phyloP scores from a whole-genome alignment of 1,284 basidiomycete genomes.

The Anthracocystis setariae region DNA sequence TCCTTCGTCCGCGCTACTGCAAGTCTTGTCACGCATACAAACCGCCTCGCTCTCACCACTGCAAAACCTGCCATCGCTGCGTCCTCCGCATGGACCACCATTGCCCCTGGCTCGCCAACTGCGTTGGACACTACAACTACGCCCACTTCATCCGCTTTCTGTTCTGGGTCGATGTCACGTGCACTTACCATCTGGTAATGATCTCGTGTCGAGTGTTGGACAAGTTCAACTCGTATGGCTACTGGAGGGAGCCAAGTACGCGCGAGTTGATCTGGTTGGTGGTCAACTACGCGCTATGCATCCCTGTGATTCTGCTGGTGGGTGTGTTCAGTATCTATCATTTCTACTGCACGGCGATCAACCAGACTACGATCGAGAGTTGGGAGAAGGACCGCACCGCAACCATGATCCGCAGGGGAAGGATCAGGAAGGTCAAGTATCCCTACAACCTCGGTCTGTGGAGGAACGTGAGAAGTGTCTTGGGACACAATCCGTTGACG shows the following conservation, averaged over 20 bases:
- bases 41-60: constrained; percentile 67
- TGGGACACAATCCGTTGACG: constrained; percentile 78
- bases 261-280: constrained; percentile 83
- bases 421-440: constrained; percentile 84
- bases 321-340: constrained; percentile 83
- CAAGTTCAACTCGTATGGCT: constrained; percentile 43
- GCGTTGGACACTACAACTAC: constrained; percentile 68
- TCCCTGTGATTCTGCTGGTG: constrained; percentile 85
- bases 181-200: constrained; percentile 68
- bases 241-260: constrained; percentile 77
- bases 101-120: constrained; percentile 71
- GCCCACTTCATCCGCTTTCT: constrained; percentile 68
- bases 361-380: constrained; percentile 94
- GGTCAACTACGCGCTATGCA: constrained; percentile 84
- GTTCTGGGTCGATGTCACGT: constrained; percentile 84
- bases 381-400: constrained; percentile 97
- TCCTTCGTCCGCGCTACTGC: constrained; percentile 56
- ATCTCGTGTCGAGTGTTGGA: constrained; percentile 52
- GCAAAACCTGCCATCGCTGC: constrained; percentile 63
- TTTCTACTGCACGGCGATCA: constrained; percentile 80
- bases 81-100: constrained; percentile 71
- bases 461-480: constrained; percentile 79
- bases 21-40: constrained; percentile 56
- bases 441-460: constrained; percentile 84
- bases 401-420: constrained; percentile 83